Base-by-base conservation (phyloP, 2,329 filamentous ascomycete genomes). In the Coniochaeta pulveracea region DNA sequence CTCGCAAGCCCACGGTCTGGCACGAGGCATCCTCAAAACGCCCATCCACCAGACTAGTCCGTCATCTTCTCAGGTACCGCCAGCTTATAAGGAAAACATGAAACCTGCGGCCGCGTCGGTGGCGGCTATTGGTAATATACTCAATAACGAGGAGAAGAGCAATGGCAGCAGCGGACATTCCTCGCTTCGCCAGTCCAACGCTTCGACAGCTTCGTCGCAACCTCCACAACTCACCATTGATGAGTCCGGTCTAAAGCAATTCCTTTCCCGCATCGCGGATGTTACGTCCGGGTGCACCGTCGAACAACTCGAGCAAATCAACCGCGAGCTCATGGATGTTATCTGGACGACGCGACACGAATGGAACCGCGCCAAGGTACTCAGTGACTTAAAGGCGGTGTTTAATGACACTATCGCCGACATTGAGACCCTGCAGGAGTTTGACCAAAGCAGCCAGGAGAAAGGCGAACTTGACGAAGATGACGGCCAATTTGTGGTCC, bases 251-350 rank as follows among this genome's bases (percentile, higher is more conserved):
- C 61, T 85, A 16, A 54, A 61, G 2, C 52, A 61, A 6, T 68
- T 93, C 35, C 66, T 85, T 36, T 52, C 64, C 1, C 64, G 74
- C 23, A 61, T 94, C 21, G 76, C 79, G 0, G 58, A 70, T 18
- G 64, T 68, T 27, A 89, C 83, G 2, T 78, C 74, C 14, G 85
- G 84, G 1, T 84, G 83, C 53, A 83, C 80, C 0, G 83, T 98
- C 34, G 91, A 98, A 58, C 89, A 98, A 55, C 63, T 98, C 14
- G 89, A 96, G 63, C 89, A 96, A 56, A 79, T 95, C 52, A 88
- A 88, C 53, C 80, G 86, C 6, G 76, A 80, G 43, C 63, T 96
- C 41, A 96, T 96, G 89, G 82, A 89, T 39, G 76, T 79, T 41
- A 72, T 96, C 27, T 98, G 91, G 91, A 69, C 68, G 39, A 72